phyloP scores from a whole-genome alignment of 2,329 filamentous ascomycete species.

The Arthroderma uncinatum region DNA sequence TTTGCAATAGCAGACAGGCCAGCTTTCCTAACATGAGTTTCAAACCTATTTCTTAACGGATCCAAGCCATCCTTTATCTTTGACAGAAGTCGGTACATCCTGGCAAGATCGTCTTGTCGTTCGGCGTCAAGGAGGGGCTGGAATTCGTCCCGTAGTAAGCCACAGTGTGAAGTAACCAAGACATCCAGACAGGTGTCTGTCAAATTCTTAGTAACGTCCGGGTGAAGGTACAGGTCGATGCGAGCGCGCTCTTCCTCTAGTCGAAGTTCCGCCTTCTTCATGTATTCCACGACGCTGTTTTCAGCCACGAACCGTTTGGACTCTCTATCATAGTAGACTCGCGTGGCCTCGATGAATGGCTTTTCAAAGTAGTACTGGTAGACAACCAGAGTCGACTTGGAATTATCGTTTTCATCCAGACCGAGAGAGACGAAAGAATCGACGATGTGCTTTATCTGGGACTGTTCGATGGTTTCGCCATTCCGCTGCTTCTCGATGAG shows the following conservation, averaged over 20 bases:
- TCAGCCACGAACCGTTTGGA: constrained; percentile 91
- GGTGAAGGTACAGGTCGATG: constrained; percentile 80
- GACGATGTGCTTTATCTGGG: constrained; percentile 92
- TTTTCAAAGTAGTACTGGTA: constrained; percentile 87
- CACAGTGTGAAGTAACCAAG: constrained; percentile 78
- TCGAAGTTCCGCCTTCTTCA: constrained; percentile 94
- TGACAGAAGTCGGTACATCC: constrained; percentile 88
- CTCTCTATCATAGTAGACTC: constrained; percentile 77
- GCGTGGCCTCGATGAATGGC: constrained; percentile 79
- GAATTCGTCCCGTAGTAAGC: constrained; percentile 85
- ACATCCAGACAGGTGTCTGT: constrained; percentile 82
- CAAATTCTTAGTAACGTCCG: constrained; percentile 72
- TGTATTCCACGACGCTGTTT: constrained; percentile 97
- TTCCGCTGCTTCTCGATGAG: constrained; percentile 95
- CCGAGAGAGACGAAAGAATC: constrained; percentile 94
- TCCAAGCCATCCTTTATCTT: constrained; percentile 86
- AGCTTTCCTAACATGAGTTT: constrained; percentile 83
- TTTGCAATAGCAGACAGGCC: constrained; percentile 83
- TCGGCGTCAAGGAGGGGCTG: constrained; percentile 88
- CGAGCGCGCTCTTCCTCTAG: constrained; percentile 89
- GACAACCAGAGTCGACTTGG: constrained; percentile 89
- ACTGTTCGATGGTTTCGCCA: constrained; percentile 93
- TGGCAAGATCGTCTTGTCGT: constrained; percentile 84
- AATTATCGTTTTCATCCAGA: constrained; percentile 81
- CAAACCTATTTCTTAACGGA: constrained; percentile 74